Base-by-base conservation (phyloP, 768 basidiomycete species). In the Polyporus arcularius region DNA sequence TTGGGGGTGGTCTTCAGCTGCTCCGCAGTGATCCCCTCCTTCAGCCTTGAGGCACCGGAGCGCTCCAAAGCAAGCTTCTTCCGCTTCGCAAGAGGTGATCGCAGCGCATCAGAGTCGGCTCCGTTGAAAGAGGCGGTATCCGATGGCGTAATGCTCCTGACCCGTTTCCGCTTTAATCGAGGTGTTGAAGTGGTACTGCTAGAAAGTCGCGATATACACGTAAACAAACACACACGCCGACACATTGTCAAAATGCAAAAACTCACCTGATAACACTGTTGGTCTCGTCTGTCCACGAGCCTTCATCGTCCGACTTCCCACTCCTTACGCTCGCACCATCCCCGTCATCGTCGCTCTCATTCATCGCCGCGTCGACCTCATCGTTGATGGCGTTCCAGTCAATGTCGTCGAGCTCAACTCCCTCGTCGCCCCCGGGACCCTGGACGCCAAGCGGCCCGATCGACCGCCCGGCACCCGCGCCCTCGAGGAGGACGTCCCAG, bases 281-380 rank as follows among this genome's bases (percentile, higher is more conserved):
- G 51, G 74, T 73, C 59, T 82, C 83, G 67, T 85, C 82, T 70
- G 80, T 76, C 73, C 67, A 67, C 65, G 58, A 42, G n/a, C 59
- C 74, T 48, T 85, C 86, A 57, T 85, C 84, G 56, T 87, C 86
- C 47, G 80, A 75, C 71, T 77, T 78, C 58, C 74, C 78, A 70
- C 78, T 65, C 56, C 26, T 40, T 55, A 53, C 62, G 40, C 69
- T 68, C 58, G 42, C 55, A 63, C 42, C 63, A 11, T 55, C 61
- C 18, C 39, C 62, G 10, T 73, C 82, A 32, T 85, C 84, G 61
- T 89, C 86, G 63, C 86, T 87, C 78, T 91, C 89, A 63, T 86
- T 88, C 84, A 95, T 85, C 41, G 90, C 88, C 45, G 88, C 93
- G 62, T 94, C 92, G 39, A 95, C 88, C 69, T 96, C 95, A 60